Percentiles rank a stretch among this genome's conserved stretches.
Evolutionary conservation across 768 basidiomycete species (phyloP).

Genomic region (Mycena latifolia): DNA sequence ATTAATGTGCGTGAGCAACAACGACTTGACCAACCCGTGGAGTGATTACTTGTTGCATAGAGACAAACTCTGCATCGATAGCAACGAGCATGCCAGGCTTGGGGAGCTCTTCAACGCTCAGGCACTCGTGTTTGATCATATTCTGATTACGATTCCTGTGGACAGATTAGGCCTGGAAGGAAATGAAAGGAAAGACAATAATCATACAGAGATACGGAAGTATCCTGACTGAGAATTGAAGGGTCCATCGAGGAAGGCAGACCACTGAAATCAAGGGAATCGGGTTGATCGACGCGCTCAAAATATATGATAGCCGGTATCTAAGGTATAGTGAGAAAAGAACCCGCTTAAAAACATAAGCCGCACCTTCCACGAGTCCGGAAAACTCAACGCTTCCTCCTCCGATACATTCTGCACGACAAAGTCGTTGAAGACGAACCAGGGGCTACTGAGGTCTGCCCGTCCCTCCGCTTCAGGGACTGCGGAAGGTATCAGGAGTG

Average conservation of each 20-base stretch:
- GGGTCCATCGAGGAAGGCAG: conserved; percentile 79
- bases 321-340: conserved; percentile 52
- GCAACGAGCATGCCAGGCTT: conserved; percentile 89
- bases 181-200: conserved; percentile 18
- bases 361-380: conserved; percentile 92
- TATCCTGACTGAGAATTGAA: conserved; percentile 85
- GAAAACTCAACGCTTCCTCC: conserved; percentile 89
- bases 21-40: neutral
- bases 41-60: conserved; percentile 85
- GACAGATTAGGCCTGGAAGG: conserved; percentile 4
- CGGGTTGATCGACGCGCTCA: conserved; percentile 76
- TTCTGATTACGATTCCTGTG: conserved; percentile 80
- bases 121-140: conserved; percentile 82
- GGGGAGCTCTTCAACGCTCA: conserved; percentile 83
- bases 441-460: conserved; percentile 62
- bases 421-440: conserved; percentile 99
- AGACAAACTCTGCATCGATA: conserved; percentile 98
- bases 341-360: neutral
- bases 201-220: conserved; percentile 89
- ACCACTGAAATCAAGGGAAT: conserved; percentile 69
- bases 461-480: conserved; percentile 77
- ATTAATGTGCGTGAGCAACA: neutral
- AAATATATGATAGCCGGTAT: conserved; percentile 93
- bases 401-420: conserved; percentile 87
- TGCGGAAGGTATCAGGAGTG: conserved; percentile 41